Evolutionary conservation across 371 early-diverging fungal genomes (phyloP), one percentile per base, ranked within the genome.

Genomic region (Globomyces sp.): DNA sequence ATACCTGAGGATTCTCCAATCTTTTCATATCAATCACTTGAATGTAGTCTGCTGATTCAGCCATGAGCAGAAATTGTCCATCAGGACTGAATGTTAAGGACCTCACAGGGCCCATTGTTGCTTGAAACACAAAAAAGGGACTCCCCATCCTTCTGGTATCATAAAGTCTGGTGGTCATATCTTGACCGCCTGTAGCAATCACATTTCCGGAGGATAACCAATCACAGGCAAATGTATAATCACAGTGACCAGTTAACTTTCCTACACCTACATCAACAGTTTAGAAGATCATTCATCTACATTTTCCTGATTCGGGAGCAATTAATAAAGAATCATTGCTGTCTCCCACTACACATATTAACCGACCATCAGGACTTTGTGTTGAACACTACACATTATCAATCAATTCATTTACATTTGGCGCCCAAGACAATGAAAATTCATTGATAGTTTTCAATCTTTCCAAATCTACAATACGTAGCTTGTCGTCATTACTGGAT

Each of bases 161-260:
- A 68, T 91, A 95, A 9, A 95, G 71, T 3, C 93, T 84, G 13
- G 68, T 70, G 1, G 84, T 79, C 41, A 69, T 65, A 65, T 74
- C 73, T 71, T 94, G 94, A 68, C 88, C 90, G 36, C 93, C 94
- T 0, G 94, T 93, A 0, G 90, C 93, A 57, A 94, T 70, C 24
- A 80, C 74, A 4, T 74, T 76, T 4, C 87, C 88, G 63, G 86
- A 83, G 0, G 94, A 92, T 49, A 87, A 88, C 86, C 92, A 91
- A 8, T 89, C 85, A 61, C 89, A 91, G 0, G 94, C 82, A 75
- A 95, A 95, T 0, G 90, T 89, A 69, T 80, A 90, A 65, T 92
- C 93, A 39, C 79, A 65, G 57, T 91, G 91, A 2, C 92, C 92
- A 37, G 53, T 71, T 36, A 90, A 70, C 2, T 65, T 41, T 5